Conservation (phyloP, 306 rosid genomes). For the Pyrus betulifolia region DNA sequence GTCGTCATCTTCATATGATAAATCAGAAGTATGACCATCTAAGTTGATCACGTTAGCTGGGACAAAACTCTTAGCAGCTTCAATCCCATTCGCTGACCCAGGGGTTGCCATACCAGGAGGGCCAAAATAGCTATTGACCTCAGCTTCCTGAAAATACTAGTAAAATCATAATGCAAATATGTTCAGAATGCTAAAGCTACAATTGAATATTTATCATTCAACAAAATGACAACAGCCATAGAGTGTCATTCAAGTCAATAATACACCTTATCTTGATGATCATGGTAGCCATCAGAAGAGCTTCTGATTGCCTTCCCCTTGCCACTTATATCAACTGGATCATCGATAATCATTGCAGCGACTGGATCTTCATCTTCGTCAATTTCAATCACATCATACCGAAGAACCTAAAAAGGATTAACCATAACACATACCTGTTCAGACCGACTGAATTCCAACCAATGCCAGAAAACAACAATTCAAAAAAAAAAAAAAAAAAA, state of each 20-base stretch:
- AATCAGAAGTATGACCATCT: constrained; percentile 48
- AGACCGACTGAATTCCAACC: background rate
- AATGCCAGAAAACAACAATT: background rate
- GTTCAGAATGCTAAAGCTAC: background rate
- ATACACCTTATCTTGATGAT: constrained; percentile 48
- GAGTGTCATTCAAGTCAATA: constrained; percentile 12
- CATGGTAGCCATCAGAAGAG: constrained; percentile 25
- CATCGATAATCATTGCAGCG: constrained; percentile 33
- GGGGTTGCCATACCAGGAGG: constrained; percentile 23
- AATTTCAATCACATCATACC: constrained; percentile 46
- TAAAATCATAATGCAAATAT: constrained; percentile 9
- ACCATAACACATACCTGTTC: background rate
- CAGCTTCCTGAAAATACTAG: constrained; percentile 31
- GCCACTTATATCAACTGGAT: constrained; percentile 24
- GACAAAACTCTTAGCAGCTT: constrained; percentile 31
- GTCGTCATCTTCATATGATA: constrained; percentile 36
- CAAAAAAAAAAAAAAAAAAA: background rate
- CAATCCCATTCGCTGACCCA: constrained; percentile 34
- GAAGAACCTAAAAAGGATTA: constrained; percentile 30
- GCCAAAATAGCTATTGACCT: constrained; percentile 19
- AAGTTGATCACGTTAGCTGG: constrained; percentile 36
- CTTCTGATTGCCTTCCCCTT: constrained; percentile 52
- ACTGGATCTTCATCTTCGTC: constrained; percentile 40
- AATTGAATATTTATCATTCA: background rate
- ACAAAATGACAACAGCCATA: constrained; percentile 9